These are phyloP conservation scores for Agapanthus africanus DNA, from an alignment of 106 monocot genomes.

Conservation along the genomic window DNA sequence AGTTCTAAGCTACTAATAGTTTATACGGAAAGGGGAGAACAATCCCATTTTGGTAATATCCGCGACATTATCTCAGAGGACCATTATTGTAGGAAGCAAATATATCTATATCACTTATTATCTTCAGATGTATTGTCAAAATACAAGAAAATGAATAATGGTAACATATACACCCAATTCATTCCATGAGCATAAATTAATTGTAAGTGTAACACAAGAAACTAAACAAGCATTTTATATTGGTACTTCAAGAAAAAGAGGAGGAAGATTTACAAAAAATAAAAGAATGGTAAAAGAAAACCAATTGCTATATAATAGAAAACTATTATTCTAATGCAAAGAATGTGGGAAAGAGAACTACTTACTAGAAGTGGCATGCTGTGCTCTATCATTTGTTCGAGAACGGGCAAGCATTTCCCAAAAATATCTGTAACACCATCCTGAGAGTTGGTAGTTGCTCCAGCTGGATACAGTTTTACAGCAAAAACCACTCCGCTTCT, in stretches of 20 bases:
- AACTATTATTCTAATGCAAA: not conserved
- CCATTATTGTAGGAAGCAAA: not conserved
- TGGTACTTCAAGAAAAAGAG: not conserved
- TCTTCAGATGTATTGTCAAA: not conserved
- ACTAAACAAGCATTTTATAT: not conserved
- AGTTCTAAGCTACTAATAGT: too few relatives aligned
- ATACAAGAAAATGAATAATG: not conserved
- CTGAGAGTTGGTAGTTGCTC: constrained; percentile 97
- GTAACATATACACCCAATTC: not conserved
- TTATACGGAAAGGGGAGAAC: not conserved
- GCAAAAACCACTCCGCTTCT: constrained; percentile 80
- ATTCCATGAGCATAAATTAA: not conserved
- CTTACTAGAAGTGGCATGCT: constrained; percentile 87
- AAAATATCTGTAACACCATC: constrained; percentile 97
- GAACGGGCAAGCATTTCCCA: constrained; percentile 90
- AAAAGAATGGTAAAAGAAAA: not conserved
- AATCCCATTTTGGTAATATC: not conserved
- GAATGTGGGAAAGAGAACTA: not conserved
- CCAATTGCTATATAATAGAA: not conserved
- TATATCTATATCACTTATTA: not conserved
- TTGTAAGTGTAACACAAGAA: not conserved
- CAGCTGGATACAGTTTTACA: constrained; percentile 94
- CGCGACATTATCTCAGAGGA: not conserved
- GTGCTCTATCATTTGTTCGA: constrained; percentile 76
- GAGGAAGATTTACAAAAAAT: not conserved